phyloP scores from a whole-genome alignment of 148 eudicot species.

The Diospyros kaki region DNA sequence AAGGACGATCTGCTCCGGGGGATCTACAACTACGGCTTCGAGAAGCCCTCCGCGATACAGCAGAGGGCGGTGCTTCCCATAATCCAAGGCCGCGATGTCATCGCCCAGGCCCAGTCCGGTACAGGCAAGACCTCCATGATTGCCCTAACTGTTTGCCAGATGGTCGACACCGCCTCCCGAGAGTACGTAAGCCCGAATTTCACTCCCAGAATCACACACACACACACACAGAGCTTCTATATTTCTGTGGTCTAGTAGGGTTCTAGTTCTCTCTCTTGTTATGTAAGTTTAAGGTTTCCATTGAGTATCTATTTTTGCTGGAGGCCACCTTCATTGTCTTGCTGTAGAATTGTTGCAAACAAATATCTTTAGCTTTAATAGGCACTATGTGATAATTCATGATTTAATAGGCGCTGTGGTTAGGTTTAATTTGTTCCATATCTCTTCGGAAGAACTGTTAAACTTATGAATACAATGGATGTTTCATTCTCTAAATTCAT shows the following conservation, averaged over 20 bases:
- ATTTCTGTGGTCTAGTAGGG: background rate
- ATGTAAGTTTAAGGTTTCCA: background rate
- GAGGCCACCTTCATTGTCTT: no score
- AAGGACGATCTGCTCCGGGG: conserved; percentile 76
- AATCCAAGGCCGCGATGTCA: conserved; percentile 81
- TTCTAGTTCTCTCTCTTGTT: background rate
- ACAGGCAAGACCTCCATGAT: conserved; percentile 96
- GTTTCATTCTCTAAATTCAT: background rate
- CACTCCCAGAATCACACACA: background rate
- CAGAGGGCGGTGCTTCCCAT: conserved; percentile 85
- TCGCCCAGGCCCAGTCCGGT: conserved; percentile 96
- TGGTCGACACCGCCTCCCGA: conserved; percentile 60
- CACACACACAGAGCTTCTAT: no score
- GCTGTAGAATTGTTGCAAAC: no score
- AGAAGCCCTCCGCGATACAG: conserved; percentile 92
- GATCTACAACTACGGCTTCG: conserved; percentile 70
- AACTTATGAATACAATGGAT: no score
- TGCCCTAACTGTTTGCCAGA: conserved; percentile 85
- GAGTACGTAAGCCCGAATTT: conserved; percentile 48
- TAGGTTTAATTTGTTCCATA: no score
- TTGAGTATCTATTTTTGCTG: background rate
- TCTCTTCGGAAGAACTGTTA: background rate
- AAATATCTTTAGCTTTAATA: no score
- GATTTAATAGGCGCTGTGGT: no score
- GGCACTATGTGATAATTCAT: no score